Conservation (phyloP, 371 early-diverging fungal species). For the Mortierella sp. region DNA sequence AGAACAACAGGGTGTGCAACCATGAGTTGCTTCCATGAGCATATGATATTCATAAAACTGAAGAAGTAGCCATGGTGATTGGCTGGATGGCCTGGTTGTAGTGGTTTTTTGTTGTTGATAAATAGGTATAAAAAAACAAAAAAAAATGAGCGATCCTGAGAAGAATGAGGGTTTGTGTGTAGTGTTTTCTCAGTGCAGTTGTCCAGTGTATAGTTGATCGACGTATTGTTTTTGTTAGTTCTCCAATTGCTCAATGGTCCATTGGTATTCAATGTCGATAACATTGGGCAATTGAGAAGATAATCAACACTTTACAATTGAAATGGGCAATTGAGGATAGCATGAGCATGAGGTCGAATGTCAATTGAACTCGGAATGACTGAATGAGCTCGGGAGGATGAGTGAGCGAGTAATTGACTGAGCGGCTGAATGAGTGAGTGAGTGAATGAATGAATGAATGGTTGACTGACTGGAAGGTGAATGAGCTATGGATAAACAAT, state of each 20-base stretch:
- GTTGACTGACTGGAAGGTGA: neutral
- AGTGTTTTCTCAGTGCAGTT: too few species aligned
- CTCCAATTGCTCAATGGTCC: neutral
- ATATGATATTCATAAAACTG: slow-evolving; percentile 8
- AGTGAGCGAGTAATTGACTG: too few species aligned
- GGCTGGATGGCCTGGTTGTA: slow-evolving; percentile 4
- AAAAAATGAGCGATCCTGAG: neutral
- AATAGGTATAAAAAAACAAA: slow-evolving; percentile 17
- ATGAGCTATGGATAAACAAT: too few species aligned
- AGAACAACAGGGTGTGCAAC: neutral
- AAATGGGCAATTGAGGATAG: neutral
- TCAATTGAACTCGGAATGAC: neutral
- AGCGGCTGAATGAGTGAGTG: too few species aligned
- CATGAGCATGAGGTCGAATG: neutral
- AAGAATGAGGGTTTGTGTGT: neutral
- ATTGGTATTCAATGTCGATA: too few species aligned
- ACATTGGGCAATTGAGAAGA: too few species aligned
- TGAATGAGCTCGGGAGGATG: neutral
- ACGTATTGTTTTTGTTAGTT: neutral
- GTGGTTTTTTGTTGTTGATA: slow-evolving; percentile 16
- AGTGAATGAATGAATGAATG: neutral
- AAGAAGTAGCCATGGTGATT: slow-evolving; percentile 1
- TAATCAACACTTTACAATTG: too few species aligned
- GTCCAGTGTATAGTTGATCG: too few species aligned
- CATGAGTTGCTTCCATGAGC: slow-evolving; percentile 17